Evolutionary conservation across 805 yeast species (phyloP), one percentile per base, ranked within the genome.

Genomic region (Ogataea chonburiensis): DNA sequence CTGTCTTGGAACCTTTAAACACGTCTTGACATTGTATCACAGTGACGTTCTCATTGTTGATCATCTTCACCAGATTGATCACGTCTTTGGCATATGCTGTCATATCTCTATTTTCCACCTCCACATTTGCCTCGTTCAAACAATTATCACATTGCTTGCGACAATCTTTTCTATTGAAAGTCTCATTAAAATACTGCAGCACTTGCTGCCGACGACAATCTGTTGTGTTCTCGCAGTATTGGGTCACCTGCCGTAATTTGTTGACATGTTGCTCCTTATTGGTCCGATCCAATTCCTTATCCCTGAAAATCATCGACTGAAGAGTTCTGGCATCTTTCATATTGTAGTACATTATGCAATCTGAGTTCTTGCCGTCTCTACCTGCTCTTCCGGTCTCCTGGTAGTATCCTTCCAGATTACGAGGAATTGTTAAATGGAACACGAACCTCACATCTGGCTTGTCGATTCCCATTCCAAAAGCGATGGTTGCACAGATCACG

Each of bases 351-450:
- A 91, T 72, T 10, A 87, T 73, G 63, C 98, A 93, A 39, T 79
- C 81, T 1, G 95, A 83, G 28, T 68, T 75, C 6, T 73, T 64
- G 0, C 98, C 98, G 64, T 93, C 98, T 64, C 98, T 76, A 5
- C 98, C 98, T 4, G 98, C 98, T 61, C 98, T 78, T 6, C 98
- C 98, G 1, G 98, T 89, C 58, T 93, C 98, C 61, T 93, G 98
- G 53, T 93, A 93, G 59, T 93, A 93, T 0, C 97, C 98, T 62
- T 93, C 98, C 46, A 93, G 67, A 35, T 87, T 86, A 51, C 96
- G 67, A 0, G 98, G 97, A 17, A 93, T 64, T 5, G 93, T 85
- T 45, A 82, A 70, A 63, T 93, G 98, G 26, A 86, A 78, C 3
- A 93, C 98, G 65, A 73, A 89, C 30, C 98, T 68, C 9, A 93